phyloP scores from a whole-genome alignment of 2,329 filamentous ascomycete species.

The Bertia moriformis region DNA sequence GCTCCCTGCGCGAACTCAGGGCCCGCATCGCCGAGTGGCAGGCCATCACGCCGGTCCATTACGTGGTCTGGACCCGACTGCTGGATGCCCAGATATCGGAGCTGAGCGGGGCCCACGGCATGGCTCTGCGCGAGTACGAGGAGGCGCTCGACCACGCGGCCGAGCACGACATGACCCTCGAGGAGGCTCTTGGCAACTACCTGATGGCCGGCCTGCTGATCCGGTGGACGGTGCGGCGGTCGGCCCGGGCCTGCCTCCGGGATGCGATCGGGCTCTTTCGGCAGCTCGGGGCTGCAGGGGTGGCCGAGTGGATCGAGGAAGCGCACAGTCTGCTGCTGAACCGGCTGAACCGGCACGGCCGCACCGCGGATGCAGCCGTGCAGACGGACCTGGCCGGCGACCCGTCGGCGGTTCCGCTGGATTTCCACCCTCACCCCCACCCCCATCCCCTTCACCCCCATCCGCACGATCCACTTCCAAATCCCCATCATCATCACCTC shows the following conservation, averaged over 20 bases:
- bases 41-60: slow-evolving; percentile 54
- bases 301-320: slow-evolving; percentile 52
- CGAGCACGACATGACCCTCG: slow-evolving; percentile 50
- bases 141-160: slow-evolving; percentile 58
- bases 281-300: slow-evolving; percentile 53
- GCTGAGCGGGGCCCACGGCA: slow-evolving; percentile 36
- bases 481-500: too few species aligned
- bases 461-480: too few species aligned
- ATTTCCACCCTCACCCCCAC: too few species aligned
- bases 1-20: slow-evolving; percentile 34
- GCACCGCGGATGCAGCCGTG: slow-evolving; percentile 45
- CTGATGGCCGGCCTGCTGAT: slow-evolving; percentile 61
- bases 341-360: slow-evolving; percentile 40
- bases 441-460: too few species aligned
- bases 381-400: slow-evolving; percentile 60
- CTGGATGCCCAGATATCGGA: slow-evolving; percentile 58
- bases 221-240: slow-evolving; percentile 47
- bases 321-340: slow-evolving; percentile 55
- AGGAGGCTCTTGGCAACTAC: slow-evolving; percentile 61
- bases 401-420: slow-evolving; percentile 23
- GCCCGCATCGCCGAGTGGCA: slow-evolving; percentile 51
- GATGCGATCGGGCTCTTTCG: slow-evolving; percentile 57
- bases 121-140: slow-evolving; percentile 52
- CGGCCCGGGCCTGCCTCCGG: slow-evolving; percentile 53
- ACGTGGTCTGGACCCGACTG: slow-evolving; percentile 52